phyloP scores from a whole-genome alignment of 2,329 filamentous ascomycete species.

The Daldinia eschscholtzii region DNA sequence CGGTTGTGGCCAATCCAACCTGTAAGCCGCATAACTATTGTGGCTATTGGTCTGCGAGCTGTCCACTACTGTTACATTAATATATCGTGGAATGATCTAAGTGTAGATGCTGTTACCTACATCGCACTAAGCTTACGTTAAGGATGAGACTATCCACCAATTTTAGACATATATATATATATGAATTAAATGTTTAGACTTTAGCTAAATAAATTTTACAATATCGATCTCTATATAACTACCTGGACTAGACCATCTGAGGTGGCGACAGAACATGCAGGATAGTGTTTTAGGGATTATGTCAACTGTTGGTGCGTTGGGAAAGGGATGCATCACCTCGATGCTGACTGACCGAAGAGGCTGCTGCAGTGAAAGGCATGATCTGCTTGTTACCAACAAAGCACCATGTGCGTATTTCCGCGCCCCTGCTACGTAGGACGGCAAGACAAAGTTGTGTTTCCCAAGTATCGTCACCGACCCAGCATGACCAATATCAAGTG shows the following conservation, averaged over 20 bases:
- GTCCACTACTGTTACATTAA: constrained; percentile 16
- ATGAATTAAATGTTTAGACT: not conserved
- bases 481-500: constrained; percentile 23
- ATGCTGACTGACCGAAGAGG: constrained; percentile 31
- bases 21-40: constrained; percentile 33
- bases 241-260: not conserved
- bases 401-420: constrained; percentile 25
- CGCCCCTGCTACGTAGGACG: constrained; percentile 32
- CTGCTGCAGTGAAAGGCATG: constrained; percentile 18
- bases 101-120: not conserved
- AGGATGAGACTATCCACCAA: constrained; percentile 17
- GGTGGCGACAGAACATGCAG: not conserved
- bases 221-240: not conserved
- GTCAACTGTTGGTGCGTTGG: constrained; percentile 40
- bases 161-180: not conserved
- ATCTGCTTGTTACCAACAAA: constrained; percentile 28
- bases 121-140: constrained; percentile 15
- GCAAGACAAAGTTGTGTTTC: constrained; percentile 20
- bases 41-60: constrained; percentile 27
- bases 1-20: constrained; percentile 32
- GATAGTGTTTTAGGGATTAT: constrained; percentile 3
- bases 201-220: not conserved
- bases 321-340: constrained; percentile 23
- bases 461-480: constrained; percentile 11
- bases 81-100: constrained; percentile 1